A percentile compares a stretch with the other conserved stretches of the same genome.
Evolutionary conservation across 2,329 filamentous ascomycete genomes (phyloP).

Genomic region (Atkinsonella texensis): DNA sequence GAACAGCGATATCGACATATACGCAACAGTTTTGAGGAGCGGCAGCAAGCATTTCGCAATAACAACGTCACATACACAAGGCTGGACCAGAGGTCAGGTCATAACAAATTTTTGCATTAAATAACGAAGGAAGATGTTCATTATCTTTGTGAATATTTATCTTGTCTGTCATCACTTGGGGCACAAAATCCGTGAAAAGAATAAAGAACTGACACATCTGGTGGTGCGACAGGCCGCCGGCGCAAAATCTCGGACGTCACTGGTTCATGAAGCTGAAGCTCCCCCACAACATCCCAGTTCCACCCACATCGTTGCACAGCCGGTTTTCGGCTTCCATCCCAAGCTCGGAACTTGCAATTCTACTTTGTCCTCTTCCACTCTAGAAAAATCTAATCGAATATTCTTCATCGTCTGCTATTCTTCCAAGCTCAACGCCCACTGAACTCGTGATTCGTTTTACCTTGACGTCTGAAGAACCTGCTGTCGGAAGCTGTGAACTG

Average conservation of each 20-base stretch:
- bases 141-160: too few relatives aligned
- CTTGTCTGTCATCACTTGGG: too few relatives aligned
- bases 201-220: too few relatives aligned
- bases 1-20: neutral
- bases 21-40: constrained; percentile 3
- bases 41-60: neutral
- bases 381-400: neutral
- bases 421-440: neutral
- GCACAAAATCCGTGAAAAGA: too few relatives aligned
- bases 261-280: neutral
- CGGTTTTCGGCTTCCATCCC: neutral
- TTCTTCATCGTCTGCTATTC: neutral
- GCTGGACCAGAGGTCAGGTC: too few relatives aligned
- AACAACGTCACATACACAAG: too few relatives aligned
- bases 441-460: neutral
- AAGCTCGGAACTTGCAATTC: neutral
- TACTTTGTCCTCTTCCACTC: neutral
- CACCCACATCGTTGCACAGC: neutral
- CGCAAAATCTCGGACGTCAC: neutral
- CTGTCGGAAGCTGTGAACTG: neutral
- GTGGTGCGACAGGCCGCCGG: neutral
- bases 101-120: too few relatives aligned
- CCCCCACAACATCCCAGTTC: too few relatives aligned
- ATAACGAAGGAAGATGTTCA: too few relatives aligned
- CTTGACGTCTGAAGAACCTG: neutral